Conservation (phyloP, 2,329 filamentous ascomycete genomes). For the Trichoderma koningiopsis region DNA sequence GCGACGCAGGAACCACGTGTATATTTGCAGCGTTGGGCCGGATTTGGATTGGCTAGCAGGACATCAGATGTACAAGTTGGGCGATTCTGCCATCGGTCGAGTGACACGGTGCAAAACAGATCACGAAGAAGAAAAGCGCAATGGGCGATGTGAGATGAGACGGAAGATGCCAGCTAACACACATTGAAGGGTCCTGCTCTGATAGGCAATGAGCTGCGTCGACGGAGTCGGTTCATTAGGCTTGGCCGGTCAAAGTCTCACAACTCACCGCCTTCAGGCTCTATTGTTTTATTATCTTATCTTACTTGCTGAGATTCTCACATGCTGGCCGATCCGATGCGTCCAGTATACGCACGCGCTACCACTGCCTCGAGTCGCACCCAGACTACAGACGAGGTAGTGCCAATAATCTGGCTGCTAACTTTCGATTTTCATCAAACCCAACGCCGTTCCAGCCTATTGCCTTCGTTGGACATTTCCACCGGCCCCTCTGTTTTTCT, state of each 20-base stretch:
- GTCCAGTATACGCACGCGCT: background rate
- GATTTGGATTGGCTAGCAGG: background rate
- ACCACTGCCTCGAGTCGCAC: background rate
- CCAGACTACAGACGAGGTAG: background rate
- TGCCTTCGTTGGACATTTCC: background rate
- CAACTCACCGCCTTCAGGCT: background rate
- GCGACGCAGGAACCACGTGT: conserved; percentile 23
- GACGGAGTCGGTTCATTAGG: background rate
- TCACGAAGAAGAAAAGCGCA: background rate
- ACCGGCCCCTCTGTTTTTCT: background rate
- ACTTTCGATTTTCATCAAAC: background rate
- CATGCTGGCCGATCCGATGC: background rate
- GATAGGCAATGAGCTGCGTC: background rate
- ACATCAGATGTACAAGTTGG: background rate
- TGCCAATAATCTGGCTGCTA: background rate
- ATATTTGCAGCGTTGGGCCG: conserved; percentile 3
- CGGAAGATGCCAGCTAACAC: background rate
- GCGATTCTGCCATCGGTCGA: background rate
- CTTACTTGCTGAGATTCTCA: background rate
- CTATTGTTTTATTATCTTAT: background rate
- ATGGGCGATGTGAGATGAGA: background rate
- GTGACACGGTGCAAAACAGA: background rate
- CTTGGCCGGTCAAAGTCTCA: background rate
- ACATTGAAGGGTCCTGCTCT: background rate
- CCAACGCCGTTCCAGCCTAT: background rate